These are phyloP conservation scores for Exserohilum rostratum DNA, from an alignment of 2,329 filamentous ascomycete species.

Conservation along the genomic window DNA sequence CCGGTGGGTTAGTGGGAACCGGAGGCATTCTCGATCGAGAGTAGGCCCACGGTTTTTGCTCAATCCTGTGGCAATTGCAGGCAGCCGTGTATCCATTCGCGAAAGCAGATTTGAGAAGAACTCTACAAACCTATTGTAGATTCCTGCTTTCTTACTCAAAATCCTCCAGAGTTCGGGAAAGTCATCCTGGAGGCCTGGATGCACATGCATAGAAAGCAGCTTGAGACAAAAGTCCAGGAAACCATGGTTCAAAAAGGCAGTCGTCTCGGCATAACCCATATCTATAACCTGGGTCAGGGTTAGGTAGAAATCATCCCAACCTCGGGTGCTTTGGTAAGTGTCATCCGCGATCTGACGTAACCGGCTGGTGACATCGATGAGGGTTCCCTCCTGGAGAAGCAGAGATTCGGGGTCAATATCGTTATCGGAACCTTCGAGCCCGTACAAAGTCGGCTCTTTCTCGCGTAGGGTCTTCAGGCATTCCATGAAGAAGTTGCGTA, in stretches of 20 bases:
- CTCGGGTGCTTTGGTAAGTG: constrained; percentile 29
- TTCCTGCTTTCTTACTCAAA: constrained; percentile 39
- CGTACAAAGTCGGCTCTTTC: constrained; percentile 39
- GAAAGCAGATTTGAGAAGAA: constrained; percentile 37
- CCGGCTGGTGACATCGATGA: constrained; percentile 25
- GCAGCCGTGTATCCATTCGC: constrained; percentile 33
- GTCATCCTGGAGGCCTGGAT: constrained; percentile 15
- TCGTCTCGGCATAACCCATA: constrained; percentile 38
- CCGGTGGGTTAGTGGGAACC: constrained; percentile 35
- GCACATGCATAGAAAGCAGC: constrained; percentile 38
- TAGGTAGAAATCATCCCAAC: constrained; percentile 47
- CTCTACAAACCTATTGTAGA: constrained; percentile 41
- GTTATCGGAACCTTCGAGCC: constrained; percentile 31
- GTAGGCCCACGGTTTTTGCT: constrained; percentile 25
- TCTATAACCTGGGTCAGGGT: constrained; percentile 37
- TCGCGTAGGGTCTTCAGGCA: constrained; percentile 40
- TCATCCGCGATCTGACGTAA: constrained; percentile 31
- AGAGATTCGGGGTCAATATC: constrained; percentile 34
- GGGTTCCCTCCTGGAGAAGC: constrained; percentile 19
- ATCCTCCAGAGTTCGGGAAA: constrained; percentile 34
- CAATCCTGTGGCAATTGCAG: constrained; percentile 7
- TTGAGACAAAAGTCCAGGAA: constrained; percentile 38
- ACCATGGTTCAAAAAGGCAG: constrained; percentile 32
- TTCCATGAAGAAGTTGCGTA: constrained; percentile 39
- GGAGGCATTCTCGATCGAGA: constrained; percentile 27